Conservation (phyloP, 176 grass and related monocot genomes). For the Aegilops speltoides region DNA sequence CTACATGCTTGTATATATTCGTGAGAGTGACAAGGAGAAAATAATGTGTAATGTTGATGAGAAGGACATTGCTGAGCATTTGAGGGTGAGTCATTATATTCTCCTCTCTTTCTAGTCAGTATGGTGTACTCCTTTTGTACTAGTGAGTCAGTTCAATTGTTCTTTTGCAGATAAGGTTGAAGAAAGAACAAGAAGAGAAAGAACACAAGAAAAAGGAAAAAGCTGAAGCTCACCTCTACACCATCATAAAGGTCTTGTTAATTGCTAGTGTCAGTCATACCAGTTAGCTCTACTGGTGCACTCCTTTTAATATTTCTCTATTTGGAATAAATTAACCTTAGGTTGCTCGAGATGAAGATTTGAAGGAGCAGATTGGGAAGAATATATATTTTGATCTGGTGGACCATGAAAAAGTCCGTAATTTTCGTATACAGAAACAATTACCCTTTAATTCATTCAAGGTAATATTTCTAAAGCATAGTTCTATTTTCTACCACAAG, state of each 20-base stretch:
- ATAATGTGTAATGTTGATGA: conserved; percentile 97
- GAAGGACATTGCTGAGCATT: conserved; percentile 94
- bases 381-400: conserved; percentile 96
- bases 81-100: conserved; percentile 57
- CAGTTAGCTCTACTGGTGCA: conserved; percentile 8
- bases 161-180: conserved; percentile 82
- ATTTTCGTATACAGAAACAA: conserved; percentile 97
- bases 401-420: conserved; percentile 98
- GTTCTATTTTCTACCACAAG: conserved; percentile 11
- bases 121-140: conserved; percentile 6
- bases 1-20: conserved; percentile 98
- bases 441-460: conserved; percentile 89
- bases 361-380: conserved; percentile 82
- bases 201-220: conserved; percentile 99
- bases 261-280: conserved; percentile 18
- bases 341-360: conserved; percentile 86
- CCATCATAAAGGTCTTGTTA: conserved; percentile 79
- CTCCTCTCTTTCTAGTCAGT: conserved; percentile 20
- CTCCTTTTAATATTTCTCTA: conserved; percentile 11
- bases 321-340: conserved; percentile 41
- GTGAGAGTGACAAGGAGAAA: conserved; percentile 91
- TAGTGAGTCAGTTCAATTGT: conserved; percentile 32
- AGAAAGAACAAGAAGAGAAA: conserved; percentile 99
- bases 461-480: conserved; percentile 43
- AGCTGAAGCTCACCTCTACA: conserved; percentile 97